Evolutionary conservation across 495 filamentous ascomycete species (phyloP), one percentile per base, ranked within the genome.

Genomic region (Pyronema omphalodes): DNA sequence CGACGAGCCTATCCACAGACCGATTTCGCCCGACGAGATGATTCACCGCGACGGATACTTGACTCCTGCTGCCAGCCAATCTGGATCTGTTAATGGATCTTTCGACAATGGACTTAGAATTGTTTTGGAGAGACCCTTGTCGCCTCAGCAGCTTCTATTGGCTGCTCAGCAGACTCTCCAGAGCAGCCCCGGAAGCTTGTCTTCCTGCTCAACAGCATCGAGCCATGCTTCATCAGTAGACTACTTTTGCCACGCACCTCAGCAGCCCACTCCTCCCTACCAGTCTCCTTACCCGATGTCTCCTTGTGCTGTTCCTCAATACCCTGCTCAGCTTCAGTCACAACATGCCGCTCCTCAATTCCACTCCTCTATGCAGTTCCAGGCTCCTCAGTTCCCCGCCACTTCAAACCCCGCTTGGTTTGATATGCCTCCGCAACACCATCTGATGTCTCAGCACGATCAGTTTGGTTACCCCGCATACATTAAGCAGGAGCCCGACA

Each of bases 181-280:
- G 45, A 71, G 60, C 57, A 76, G 74, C 58, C 74, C 76, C 7
- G 69, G 67, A 52, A 71, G 67, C 55, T 76, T 72, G 62, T 76
- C 74, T 6, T 68, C 70, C n/a, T 64, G 68, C 11, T 69, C 67
- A 11, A 66, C 68, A 29, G 55, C 58, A 15, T 57, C 60, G 46
- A 65, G 62, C 37, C 58, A 63, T 39, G 51, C 56, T 29, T 66
- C 63, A 23, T 39, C 50, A 17, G 50, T 50, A 12, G 62, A 65
- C 45, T 65, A 66, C 43, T 66, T 65, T 36, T 65, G 58, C 46
- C 46, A 54, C 15, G 59, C 58, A n/a, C 59, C 59, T 15, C 60
- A 60, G 35, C 53, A 50, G 40, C 40, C 62, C 4, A 33, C 55
- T 29, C 54, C 52, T 14, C 39, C 50, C 12, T 52, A 40, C 37